Base-by-base conservation (phyloP, 441 rosid species). In the Theobroma grandiflorum region DNA sequence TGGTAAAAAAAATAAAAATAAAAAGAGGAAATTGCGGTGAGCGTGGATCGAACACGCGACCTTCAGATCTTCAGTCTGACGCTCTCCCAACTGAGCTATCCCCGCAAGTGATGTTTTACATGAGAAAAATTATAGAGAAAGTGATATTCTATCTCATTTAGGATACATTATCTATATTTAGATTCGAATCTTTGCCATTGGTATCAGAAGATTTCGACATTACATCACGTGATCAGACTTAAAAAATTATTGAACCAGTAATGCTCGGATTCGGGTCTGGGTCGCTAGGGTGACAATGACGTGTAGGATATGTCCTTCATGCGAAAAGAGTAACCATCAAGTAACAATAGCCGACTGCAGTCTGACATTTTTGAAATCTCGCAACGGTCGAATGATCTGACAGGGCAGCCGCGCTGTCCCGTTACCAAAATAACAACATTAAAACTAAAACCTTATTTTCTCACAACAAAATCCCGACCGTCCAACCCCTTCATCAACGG, bases 1-100 rank as follows among this genome's bases (percentile, higher is more conserved):
- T n/a, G n/a, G n/a, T n/a, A n/a, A n/a, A n/a, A n/a, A n/a, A n/a
- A n/a, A n/a, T n/a, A n/a, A n/a, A n/a, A n/a, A n/a, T n/a, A n/a
- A n/a, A n/a, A n/a, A n/a, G n/a, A n/a, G n/a, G n/a, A n/a, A n/a
- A n/a, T n/a, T n/a, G 95, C 93, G 93, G 90, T 91, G 92, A 90
- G 90, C 94, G 91, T 91, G 92, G 91, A 91, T 91, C 93, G 88
- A 91, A 90, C 95, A 87, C 95, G 92, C 87, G 89, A 89, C 93
- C 92, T 91, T 90, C 94, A 93, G 88, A 91, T 90, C 95, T 91
- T 91, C 93, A 89, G 92, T 87, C 93, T 90, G 90, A 94, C 93
- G 94, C 94, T 91, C 95, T 94, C 95, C 97, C 96, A 88, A 90
- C 93, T 91, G 96, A 90, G 94, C 98, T 91, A 90, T 89, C 93